These are phyloP conservation scores for Blastobotrys terrestris DNA, from an alignment of 805 yeast species.

Conservation along the genomic window DNA sequence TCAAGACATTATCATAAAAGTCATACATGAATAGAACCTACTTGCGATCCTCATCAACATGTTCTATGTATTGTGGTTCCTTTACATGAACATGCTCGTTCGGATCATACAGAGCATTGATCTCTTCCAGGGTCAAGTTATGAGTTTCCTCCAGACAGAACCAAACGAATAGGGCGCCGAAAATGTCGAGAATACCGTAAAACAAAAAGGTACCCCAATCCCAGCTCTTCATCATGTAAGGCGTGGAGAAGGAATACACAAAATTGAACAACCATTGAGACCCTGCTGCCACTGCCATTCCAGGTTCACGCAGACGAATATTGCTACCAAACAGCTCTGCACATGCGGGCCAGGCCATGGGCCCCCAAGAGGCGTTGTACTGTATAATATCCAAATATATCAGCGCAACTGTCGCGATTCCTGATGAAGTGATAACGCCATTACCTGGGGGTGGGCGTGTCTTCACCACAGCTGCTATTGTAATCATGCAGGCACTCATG, in stretches of 20 bases:
- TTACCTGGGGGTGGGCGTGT: slow-evolving; percentile 9
- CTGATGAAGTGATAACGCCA: slow-evolving; percentile 7
- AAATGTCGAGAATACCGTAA: background rate
- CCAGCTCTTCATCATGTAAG: slow-evolving; percentile 11
- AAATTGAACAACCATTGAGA: slow-evolving; percentile 44
- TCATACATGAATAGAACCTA: too few species aligned
- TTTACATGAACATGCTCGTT: background rate
- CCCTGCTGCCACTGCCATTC: slow-evolving; percentile 73
- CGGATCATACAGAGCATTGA: background rate
- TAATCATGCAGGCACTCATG: slow-evolving; percentile 13
- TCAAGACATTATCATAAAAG: too few species aligned
- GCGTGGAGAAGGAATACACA: slow-evolving; percentile 36
- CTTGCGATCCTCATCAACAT: background rate
- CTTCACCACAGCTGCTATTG: slow-evolving; percentile 12
- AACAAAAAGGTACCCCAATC: slow-evolving; percentile 13
- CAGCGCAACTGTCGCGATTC: slow-evolving; percentile 47
- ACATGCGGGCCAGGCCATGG: slow-evolving; percentile 18
- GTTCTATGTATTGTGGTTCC: background rate
- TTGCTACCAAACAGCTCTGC: too few species aligned
- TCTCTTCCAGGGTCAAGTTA: background rate
- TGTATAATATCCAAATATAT: slow-evolving; percentile 52
- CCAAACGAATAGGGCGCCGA: background rate
- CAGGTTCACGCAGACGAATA: slow-evolving; percentile 26
- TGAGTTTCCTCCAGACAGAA: slow-evolving; percentile 1
- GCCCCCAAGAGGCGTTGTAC: slow-evolving; percentile 31